These are phyloP conservation scores for Lichtheimia ramosa DNA, from an alignment of 371 early-diverging fungal species.

Conservation along the genomic window DNA sequence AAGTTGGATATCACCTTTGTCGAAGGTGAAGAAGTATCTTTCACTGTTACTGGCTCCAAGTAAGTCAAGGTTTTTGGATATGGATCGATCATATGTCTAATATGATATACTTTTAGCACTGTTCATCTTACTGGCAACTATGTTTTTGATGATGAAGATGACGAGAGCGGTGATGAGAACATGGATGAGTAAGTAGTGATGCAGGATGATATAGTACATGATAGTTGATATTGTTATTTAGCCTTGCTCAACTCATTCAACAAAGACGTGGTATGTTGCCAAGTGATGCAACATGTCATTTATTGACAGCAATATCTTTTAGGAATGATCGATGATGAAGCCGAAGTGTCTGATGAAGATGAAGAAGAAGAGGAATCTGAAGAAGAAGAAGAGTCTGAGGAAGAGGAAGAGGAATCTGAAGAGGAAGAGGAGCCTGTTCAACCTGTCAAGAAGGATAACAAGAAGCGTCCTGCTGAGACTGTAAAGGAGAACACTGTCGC, in stretches of 20 bases:
- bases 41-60: conserved; percentile 65
- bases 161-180: conserved; percentile 1
- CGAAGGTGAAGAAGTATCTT: conserved; percentile 79
- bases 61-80: conserved; percentile 9
- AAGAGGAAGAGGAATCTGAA: conserved; percentile 13
- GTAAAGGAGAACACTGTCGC: conserved; percentile 5
- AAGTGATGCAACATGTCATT: not conserved
- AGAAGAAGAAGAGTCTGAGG: conserved; percentile 15
- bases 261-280: not conserved
- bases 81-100: no score
- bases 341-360: conserved; percentile 6
- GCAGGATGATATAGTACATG: not conserved
- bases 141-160: conserved; percentile 16
- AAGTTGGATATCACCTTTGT: conserved; percentile 69
- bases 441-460: conserved; percentile 12
- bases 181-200: conserved; percentile 2
- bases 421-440: conserved; percentile 12
- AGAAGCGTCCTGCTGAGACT: conserved; percentile 14
- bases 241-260: not conserved
- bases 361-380: conserved; percentile 13
- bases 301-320: not conserved
- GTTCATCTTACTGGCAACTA: conserved; percentile 30
- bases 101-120: conserved; percentile 6
- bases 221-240: not conserved
- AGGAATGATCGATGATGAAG: conserved; percentile 14